These are phyloP conservation scores for Plasmodium chabaudi DNA, from an alignment of 169 alveolate species.

Conservation along the genomic window DNA sequence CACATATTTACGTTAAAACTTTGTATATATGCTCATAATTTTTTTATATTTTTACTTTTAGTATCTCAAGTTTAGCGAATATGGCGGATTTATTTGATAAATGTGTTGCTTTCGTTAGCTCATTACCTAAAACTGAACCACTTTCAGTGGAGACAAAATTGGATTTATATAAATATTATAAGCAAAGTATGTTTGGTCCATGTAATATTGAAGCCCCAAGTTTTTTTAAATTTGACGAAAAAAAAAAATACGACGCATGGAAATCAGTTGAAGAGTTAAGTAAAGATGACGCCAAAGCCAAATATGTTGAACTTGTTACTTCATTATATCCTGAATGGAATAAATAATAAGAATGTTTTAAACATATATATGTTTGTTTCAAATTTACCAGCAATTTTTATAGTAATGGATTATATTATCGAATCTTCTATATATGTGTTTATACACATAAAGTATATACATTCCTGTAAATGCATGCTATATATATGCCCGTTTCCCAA, in stretches of 20 bases:
- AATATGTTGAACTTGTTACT: slow-evolving; percentile 85
- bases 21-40: no score
- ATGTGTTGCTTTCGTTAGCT: slow-evolving; percentile 20
- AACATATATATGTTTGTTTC: background rate
- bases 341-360: slow-evolving; percentile 1
- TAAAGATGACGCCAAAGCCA: slow-evolving; percentile 89
- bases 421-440: slow-evolving; percentile 2
- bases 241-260: slow-evolving; percentile 95
- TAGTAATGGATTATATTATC: no score
- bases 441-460: slow-evolving; percentile 6
- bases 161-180: slow-evolving; percentile 89
- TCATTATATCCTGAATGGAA: slow-evolving; percentile 80
- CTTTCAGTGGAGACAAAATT: slow-evolving; percentile 79
- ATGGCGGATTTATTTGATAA: slow-evolving; percentile 26
- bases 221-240: slow-evolving; percentile 87
- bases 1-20: no score
- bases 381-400: background rate
- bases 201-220: slow-evolving; percentile 92
- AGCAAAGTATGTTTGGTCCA: slow-evolving; percentile 95
- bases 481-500: no score
- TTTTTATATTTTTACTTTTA: slow-evolving; percentile 3
- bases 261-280: slow-evolving; percentile 88
- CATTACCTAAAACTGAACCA: slow-evolving; percentile 23
- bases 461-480: background rate
- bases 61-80: background rate